Evolutionary conservation across 2,329 filamentous ascomycete species (phyloP), one percentile per base, ranked within the genome.

Genomic region (Nemania abortiva): DNA sequence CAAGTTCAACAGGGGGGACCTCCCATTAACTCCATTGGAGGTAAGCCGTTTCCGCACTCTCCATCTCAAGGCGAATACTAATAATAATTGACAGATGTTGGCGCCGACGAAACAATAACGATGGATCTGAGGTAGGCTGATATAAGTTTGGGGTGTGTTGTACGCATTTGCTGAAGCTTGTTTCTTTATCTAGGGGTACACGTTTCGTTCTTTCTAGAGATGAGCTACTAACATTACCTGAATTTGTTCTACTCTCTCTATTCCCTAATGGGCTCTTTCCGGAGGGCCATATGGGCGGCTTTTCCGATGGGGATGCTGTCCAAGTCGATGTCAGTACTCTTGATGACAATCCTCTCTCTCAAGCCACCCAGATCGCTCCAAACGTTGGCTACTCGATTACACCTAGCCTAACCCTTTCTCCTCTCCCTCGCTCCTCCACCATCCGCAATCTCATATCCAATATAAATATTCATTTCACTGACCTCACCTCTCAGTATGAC

Each of bases 211-310:
- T 99, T 58, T 98, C 95, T 15, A 88, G 96, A 79, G 96, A 99
- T 78, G 96, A 99, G 82, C 88, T 99, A 61, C 85, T 99, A 72
- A 99, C 96, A 10, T 87, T 99, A 57, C 96, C 96, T 62, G 96
- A 99, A 84, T 99, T 99, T 77, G 96, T 99, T 54, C 88, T 99
- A 53, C 86, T 99, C 49, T 99, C 96, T n/a, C 87, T 99, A 49
- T 99, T 99, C 77, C 96, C 96, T 47, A 99, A 99, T 79, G 96
- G 96, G n/a, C 87, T 99, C 27, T 94, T 99, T 71, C 96, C 96
- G 5, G 96, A 99, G 81, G 95, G 95, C 18, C 95, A 98, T 78
- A 93, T 97, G 90, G 96, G 93, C 78, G 92, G 93, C 61, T 97
- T 95, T 80, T 89, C 94, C 72, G 96, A 98, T 76, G 92, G 92